phyloP scores from a whole-genome alignment of 1,139 yeast species.

The Debaryomyces sp. region DNA sequence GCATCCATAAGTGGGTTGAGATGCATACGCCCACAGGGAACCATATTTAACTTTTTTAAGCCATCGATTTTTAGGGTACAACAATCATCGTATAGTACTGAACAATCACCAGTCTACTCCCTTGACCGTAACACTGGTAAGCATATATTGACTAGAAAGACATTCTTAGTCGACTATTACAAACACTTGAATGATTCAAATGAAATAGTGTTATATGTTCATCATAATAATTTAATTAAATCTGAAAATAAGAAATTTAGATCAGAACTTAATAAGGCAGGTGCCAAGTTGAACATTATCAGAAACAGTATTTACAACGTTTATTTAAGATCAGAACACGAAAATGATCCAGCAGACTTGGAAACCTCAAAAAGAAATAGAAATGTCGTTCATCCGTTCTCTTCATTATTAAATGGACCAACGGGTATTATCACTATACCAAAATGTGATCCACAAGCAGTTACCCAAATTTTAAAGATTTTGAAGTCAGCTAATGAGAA shows the following conservation, averaged over 20 bases:
- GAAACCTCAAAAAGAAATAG: constrained; percentile 52
- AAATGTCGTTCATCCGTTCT: constrained; percentile 60
- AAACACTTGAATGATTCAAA: constrained; percentile 67
- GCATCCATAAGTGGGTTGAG: constrained; percentile 3
- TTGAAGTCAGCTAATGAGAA: constrained; percentile 70
- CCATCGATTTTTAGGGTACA: constrained; percentile 4
- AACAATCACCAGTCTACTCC: constrained; percentile 9
- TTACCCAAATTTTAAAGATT: constrained; percentile 61
- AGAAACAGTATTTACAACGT: constrained; percentile 72
- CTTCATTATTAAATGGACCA: constrained; percentile 77
- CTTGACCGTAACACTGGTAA: constrained; percentile 50
- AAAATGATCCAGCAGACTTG: constrained; percentile 73
- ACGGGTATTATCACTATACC: constrained; percentile 78
- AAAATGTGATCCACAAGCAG: constrained; percentile 68
- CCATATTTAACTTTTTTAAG: background rate
- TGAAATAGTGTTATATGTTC: constrained; percentile 73
- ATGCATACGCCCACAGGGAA: background rate
- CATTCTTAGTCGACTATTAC: constrained; percentile 80
- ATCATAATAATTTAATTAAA: constrained; percentile 79
- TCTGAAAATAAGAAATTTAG: constrained; percentile 67
- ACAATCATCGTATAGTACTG: constrained; percentile 8
- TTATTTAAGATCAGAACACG: constrained; percentile 70
- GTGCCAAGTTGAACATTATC: constrained; percentile 68
- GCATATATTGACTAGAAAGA: constrained; percentile 68
- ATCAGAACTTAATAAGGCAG: constrained; percentile 59